Base-by-base conservation (phyloP, 768 basidiomycete species). In the Lactarius trivialis region DNA sequence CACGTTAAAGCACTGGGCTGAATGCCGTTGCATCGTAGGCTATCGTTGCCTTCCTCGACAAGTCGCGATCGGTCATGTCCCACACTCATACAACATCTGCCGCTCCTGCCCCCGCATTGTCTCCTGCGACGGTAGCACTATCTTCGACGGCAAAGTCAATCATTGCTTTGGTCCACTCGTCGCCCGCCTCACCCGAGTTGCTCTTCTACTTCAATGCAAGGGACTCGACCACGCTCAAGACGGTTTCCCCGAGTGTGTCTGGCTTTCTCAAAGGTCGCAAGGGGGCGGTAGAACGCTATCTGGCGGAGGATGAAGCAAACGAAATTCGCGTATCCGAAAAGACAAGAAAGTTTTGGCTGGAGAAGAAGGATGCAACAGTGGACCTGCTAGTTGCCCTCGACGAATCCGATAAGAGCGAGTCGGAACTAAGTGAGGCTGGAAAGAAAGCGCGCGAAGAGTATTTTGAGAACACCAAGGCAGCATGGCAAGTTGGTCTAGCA, bases 61-160 rank as follows among this genome's bases (percentile, higher is more conserved):
- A 86, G 71, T 91, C 91, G 15, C 84, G 93, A 51, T 89, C 85
- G 1, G 73, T 81, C 15, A 73, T 78, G 59, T 89, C 89, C 9
- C 81, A 77, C 49, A 86, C 88, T 4, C 81, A 85, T 67, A 86
- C 89, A 5, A 87, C 84, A 3, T 89, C 88, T 0, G 70, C 75
- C 14, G 83, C 86, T 1, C 91, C 92, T 0, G 89, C 91, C 0
- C 90, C 91, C 0, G 76, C 82, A 0, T 76, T 94, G 26, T 78
- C 86, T 19, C 91, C 92, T 1, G 91, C 91, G 1, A 93, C 92
- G 3, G 83, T 93, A 64, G 86, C 84, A n/a, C 82, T 86, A 69
- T 73, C 77, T 56, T 72, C 76, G 12, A 65, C 77, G 1, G 77
- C 78, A 39, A 78, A 79, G 63, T 71, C 69, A 28, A 72, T 82